Base-by-base conservation (phyloP, 805 yeast species). In the Spathaspora sp. region DNA sequence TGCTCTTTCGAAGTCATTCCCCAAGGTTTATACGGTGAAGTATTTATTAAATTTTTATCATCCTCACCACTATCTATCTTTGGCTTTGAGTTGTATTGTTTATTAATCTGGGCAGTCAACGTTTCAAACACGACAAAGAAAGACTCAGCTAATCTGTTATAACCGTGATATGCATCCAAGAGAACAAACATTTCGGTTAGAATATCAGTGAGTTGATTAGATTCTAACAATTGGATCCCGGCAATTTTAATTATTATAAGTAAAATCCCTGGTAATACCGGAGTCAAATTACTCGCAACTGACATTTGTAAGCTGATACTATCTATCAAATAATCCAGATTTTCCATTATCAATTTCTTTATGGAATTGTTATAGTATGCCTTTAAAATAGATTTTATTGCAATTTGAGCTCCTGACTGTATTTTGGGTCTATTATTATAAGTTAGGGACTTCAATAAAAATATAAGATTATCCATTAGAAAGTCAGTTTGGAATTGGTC, bases 121-220 rank as follows among this genome's bases (percentile, higher is more conserved):
- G 82, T 84, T 49, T 79, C 79, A 60, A 92, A 89, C 0, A 89
- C 86, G 2, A 76, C 67, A 55, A 91, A 87, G 53, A 89, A 85
- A 1, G 89, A 89, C 52, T 85, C 85, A 49, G 89, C 84, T 16
- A 94, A 69, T 14, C 76, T 72, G 1, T 83, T 71, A 64, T 93
- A 93, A 0, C 93, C 96, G 67, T 92, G 97, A 61, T 86, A 93
- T 49, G 83, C 75, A 67, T 93, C 98, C 47, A 93, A 73, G 35
- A 92, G 69, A 17, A 85, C 81, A 64, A 93, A 90, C 55, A 90
- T 77, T 2, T 91, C 82, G 46, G 83, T 79, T 17, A 93, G 71
- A 0, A 93, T 75, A 64, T 93, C 98, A 48, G 76, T 80, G 49
- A 93, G 74, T 53, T 83, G 89, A 52, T 72, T 72, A 9, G 63